Conservation (phyloP, 176 grass and related monocot species). For the Oryza meyeriana region DNA sequence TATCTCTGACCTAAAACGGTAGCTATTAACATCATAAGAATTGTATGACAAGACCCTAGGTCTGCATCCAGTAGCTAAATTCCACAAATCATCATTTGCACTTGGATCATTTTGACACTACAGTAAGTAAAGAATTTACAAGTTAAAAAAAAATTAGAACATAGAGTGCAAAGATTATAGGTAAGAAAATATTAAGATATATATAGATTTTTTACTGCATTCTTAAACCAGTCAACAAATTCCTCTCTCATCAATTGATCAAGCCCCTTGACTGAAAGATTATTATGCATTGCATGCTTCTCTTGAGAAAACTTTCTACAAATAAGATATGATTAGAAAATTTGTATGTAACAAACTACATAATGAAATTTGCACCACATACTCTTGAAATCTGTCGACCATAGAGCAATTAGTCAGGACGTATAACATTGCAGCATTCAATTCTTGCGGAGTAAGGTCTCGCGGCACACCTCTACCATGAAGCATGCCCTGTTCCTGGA, state of each 20-base stretch:
- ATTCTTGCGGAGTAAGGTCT: neutral
- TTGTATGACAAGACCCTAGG: neutral
- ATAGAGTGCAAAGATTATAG: too few relatives aligned
- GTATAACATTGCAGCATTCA: neutral
- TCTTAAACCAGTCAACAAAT: conserved; percentile 8
- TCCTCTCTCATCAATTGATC: neutral
- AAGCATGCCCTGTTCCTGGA: neutral
- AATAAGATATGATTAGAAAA: too few relatives aligned
- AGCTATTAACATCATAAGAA: conserved; percentile 9
- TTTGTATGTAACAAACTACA: neutral
- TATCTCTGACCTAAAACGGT: neutral
- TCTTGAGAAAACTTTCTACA: too few relatives aligned
- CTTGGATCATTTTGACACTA: neutral
- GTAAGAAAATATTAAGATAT: too few relatives aligned
- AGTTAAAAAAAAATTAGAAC: too few relatives aligned
- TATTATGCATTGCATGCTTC: too few relatives aligned
- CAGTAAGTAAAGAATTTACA: neutral
- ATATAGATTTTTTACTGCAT: too few relatives aligned
- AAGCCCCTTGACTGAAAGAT: too few relatives aligned
- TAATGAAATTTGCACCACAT: neutral
- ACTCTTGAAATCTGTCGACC: neutral
- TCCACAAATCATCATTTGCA: conserved; percentile 8
- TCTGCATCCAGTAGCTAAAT: conserved; percentile 19
- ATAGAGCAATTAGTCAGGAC: neutral
- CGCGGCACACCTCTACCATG: neutral